Conservation (phyloP, 305 asterid genomes). For the Striga hermonthica region DNA sequence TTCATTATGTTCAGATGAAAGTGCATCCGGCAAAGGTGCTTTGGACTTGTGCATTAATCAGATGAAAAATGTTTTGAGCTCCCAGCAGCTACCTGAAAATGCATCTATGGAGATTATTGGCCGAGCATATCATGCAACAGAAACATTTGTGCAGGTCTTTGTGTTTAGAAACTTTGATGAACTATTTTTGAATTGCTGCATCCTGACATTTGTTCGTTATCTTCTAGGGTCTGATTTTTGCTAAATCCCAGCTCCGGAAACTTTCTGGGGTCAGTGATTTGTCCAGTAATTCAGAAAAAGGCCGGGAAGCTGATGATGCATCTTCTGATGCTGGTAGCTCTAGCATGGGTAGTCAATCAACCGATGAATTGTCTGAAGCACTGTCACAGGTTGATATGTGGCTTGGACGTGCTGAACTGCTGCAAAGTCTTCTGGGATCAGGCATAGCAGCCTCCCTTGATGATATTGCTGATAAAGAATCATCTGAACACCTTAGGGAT, state of each 20-base stretch:
- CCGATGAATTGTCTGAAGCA: slow-evolving; percentile 86
- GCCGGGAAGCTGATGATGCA: slow-evolving; percentile 77
- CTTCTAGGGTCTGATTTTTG: slow-evolving; percentile 74
- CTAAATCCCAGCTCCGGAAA: slow-evolving; percentile 89
- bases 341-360: slow-evolving; percentile 78
- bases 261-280: slow-evolving; percentile 71
- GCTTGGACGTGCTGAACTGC: slow-evolving; percentile 93
- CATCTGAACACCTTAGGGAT: slow-evolving; percentile 89
- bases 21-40: slow-evolving; percentile 85
- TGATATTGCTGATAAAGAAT: slow-evolving; percentile 91
- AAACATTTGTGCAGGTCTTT: slow-evolving; percentile 90
- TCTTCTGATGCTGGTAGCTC: slow-evolving; percentile 98
- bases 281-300: slow-evolving; percentile 70
- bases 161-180: slow-evolving; percentile 31
- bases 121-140: slow-evolving; percentile 96
- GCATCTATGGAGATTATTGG: slow-evolving; percentile 96
- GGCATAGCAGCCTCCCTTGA: slow-evolving; percentile 97
- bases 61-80: slow-evolving; percentile 81
- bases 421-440: slow-evolving; percentile 96
- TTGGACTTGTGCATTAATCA: slow-evolving; percentile 82
- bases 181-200: slow-evolving; percentile 20
- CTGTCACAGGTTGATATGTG: slow-evolving; percentile 79
- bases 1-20: slow-evolving; percentile 83
- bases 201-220: slow-evolving; percentile 31
- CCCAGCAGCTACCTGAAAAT: slow-evolving; percentile 75